phyloP scores from a whole-genome alignment of 768 basidiomycete genomes.

The Boletus patriciae region DNA sequence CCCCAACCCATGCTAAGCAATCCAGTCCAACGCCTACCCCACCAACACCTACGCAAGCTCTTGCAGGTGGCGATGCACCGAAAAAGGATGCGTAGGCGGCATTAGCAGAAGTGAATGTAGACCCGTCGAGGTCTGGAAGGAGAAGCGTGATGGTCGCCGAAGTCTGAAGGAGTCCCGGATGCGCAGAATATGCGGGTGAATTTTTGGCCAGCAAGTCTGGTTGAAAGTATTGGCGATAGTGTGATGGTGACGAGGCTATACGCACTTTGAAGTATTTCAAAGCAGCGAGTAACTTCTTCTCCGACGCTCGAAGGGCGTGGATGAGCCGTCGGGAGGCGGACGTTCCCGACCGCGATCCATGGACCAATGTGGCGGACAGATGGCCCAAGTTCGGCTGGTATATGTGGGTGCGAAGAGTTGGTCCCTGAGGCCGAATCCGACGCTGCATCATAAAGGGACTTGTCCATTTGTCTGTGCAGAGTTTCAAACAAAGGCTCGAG shows the following conservation, averaged over 20 bases:
- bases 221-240: background rate
- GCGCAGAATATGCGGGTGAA: conserved; percentile 37
- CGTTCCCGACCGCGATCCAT: conserved; percentile 73
- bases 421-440: background rate
- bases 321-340: conserved; percentile 34
- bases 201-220: conserved; percentile 54
- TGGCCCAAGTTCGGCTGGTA: conserved; percentile 5
- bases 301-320: conserved; percentile 59
- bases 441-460: conserved; percentile 5
- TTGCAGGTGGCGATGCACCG: conserved; percentile 87
- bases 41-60: conserved; percentile 88
- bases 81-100: conserved; percentile 77
- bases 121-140: conserved; percentile 69
- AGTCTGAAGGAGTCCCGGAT: conserved; percentile 15
- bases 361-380: conserved; percentile 39
- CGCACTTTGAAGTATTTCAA: conserved; percentile 61
- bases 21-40: conserved; percentile 67
- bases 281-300: conserved; percentile 71
- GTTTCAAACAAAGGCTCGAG: conserved; percentile 38
- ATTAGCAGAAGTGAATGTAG: conserved; percentile 74
- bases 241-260: background rate
- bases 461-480: conserved; percentile 9
- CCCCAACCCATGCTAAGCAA: conserved; percentile 63
- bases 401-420: background rate
- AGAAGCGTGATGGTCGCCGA: conserved; percentile 74